Conservation (phyloP, 805 yeast genomes). For the Pichia nakasei region DNA sequence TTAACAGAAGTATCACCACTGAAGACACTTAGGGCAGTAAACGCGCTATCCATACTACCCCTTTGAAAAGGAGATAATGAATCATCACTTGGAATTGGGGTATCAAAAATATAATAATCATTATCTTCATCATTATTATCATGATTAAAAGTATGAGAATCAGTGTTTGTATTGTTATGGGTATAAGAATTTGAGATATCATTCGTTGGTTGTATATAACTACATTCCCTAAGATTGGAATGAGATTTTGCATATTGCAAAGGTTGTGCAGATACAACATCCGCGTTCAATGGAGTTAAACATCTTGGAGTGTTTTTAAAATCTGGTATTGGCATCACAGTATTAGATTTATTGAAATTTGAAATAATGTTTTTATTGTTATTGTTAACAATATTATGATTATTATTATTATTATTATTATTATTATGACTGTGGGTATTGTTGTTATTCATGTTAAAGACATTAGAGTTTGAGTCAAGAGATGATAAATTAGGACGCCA, state of each 20-base stretch:
- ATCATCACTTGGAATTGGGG: conserved; percentile 2
- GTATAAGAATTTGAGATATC: not conserved
- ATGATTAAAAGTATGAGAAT: not conserved
- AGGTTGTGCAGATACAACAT: not conserved
- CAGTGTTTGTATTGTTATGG: not conserved
- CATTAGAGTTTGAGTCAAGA: not conserved
- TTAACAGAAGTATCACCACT: not conserved
- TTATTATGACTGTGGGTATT: no score
- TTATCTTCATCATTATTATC: not conserved
- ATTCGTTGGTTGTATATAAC: not conserved
- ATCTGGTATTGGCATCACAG: not conserved
- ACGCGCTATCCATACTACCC: not conserved
- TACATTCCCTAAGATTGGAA: not conserved
- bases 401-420: not conserved
- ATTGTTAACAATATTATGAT: not conserved
- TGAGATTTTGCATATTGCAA: not conserved
- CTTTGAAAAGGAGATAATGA: conserved; percentile 5
- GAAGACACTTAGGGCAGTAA: not conserved
- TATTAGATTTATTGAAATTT: no score
- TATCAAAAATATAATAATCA: not conserved
- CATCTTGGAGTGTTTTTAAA: not conserved
- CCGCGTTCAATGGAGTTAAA: not conserved
- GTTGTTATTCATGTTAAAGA: not conserved
- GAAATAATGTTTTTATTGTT: not conserved
- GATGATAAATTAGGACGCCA: not conserved